A percentile compares a stretch with the other conserved stretches of the same genome.
Evolutionary conservation across 1,284 basidiomycete species (phyloP).

Genomic region (Naganishia cerealis): DNA sequence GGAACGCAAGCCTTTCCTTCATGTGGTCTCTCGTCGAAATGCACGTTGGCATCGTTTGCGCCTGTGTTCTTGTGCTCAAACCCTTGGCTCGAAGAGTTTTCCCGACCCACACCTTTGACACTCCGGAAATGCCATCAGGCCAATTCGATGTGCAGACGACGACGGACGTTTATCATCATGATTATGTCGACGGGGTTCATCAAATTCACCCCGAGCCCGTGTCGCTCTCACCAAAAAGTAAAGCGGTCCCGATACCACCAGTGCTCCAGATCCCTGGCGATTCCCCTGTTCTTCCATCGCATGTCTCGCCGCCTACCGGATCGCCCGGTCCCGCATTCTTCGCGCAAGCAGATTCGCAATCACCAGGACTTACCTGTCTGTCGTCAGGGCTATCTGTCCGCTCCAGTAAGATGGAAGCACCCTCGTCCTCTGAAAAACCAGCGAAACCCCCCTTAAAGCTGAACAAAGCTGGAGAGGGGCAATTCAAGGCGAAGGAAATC

Average conservation of each 20-base stretch:
- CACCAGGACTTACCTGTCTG: neutral
- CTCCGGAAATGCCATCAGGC: constrained; percentile 22
- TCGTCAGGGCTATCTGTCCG: neutral
- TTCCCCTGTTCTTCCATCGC: neutral
- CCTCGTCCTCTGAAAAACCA: neutral
- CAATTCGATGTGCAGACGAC: constrained; percentile 13
- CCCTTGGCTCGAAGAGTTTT: constrained; percentile 42
- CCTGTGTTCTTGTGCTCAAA: constrained; percentile 51
- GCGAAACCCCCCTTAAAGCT: neutral
- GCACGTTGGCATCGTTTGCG: constrained; percentile 50
- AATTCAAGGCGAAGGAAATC: constrained; percentile 23
- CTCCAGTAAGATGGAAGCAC: neutral
- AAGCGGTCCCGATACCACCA: neutral
- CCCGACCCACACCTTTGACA: constrained; percentile 3
- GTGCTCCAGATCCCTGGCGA: too few relatives aligned
- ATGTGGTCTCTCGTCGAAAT: constrained; percentile 53
- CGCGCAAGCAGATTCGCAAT: neutral
- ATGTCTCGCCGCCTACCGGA: neutral
- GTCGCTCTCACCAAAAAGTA: neutral
- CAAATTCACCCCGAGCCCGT: neutral
- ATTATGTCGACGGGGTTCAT: neutral
- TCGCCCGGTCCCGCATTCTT: neutral
- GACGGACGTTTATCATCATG: neutral
- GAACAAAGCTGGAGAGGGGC: neutral
- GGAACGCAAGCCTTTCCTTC: constrained; percentile 46